Base-by-base conservation (phyloP, 2,329 filamentous ascomycete species). In the Nigrograna mackinnonii region DNA sequence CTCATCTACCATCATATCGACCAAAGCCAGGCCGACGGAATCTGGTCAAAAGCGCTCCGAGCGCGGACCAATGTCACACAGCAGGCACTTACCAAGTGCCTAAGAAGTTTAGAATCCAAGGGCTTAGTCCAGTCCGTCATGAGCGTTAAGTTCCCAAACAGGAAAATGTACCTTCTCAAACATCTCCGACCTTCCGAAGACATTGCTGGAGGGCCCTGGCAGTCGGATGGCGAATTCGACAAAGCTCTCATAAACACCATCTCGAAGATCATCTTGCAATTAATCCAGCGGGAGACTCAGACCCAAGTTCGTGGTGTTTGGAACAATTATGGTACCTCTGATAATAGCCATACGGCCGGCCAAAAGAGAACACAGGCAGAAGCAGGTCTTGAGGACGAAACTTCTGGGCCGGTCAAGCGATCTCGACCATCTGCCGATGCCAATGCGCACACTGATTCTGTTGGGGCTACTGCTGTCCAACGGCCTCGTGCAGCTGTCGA, bases 81-180 rank as follows among this genome's bases (percentile, higher is more conserved):
- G 60, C 86, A 86, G 37, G 83, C 88, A 26, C 80, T 97, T 57
- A 88, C 87, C 57, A 86, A 87, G 58, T 85, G 85, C 20, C 79
- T 97, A 55, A 96, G 95, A 73, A 83, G 85, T 49, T 83, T 99
- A 48, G 88, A 95, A 68, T 74, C 79, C 28, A 91, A 90, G 66
- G 83, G 84, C 24, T 84, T 95, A 64, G 91, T 99, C 67, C 87
- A 88, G 60, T 84, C 85, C 44, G 91, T 97, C 72, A 94, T 92
- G 72, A 94, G 87, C 68, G 91, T 95, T 70, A 91, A 95, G 72
- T 86, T 88, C 62, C 89, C 90, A 20, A 88, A 86, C 54, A 87
- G 94, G 65, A 96, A 95, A 72, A 96, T 95, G 80, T 99, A 94
- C 77, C 95, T 99, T 79, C 85, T 96, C 61, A 83, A 86, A 40